Evolutionary conservation across 2,329 filamentous ascomycete genomes (phyloP).

Genomic region (Penicillium sclerotiorum): DNA sequence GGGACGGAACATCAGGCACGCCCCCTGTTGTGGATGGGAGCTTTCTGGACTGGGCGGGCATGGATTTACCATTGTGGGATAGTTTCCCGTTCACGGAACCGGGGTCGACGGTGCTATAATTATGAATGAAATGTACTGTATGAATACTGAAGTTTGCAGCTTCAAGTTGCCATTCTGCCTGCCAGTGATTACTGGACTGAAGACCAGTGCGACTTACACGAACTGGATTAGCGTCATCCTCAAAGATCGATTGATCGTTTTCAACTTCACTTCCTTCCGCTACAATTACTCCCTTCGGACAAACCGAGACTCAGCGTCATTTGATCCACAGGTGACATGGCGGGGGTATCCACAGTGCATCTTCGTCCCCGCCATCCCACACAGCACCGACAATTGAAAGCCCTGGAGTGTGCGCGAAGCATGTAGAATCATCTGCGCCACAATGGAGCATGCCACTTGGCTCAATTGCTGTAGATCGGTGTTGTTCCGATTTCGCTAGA

Average conservation of each 20-base stretch:
- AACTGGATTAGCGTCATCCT: no score
- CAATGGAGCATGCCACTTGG: not conserved
- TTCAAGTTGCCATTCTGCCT: no score
- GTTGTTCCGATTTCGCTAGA: no score
- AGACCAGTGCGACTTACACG: no score
- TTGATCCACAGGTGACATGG: not conserved
- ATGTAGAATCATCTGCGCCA: no score
- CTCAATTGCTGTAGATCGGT: no score
- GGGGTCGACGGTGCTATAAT: slow-evolving; percentile 17
- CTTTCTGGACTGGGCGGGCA: slow-evolving; percentile 35
- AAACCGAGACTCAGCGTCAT: no score
- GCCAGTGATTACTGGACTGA: no score
- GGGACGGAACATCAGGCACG: slow-evolving; percentile 13
- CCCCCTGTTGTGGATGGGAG: slow-evolving; percentile 19
- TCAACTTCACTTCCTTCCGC: no score
- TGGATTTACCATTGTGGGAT: slow-evolving; percentile 40
- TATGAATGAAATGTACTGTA: not conserved
- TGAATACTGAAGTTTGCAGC: not conserved
- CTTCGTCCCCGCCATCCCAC: not conserved
- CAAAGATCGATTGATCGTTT: no score
- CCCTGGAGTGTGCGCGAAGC: no score
- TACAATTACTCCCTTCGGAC: no score
- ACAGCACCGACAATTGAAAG: not conserved
- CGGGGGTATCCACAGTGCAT: not conserved
- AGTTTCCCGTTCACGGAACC: slow-evolving; percentile 38